Conservation (phyloP, 202 grass and related monocot species). For the Panicum hallii region DNA sequence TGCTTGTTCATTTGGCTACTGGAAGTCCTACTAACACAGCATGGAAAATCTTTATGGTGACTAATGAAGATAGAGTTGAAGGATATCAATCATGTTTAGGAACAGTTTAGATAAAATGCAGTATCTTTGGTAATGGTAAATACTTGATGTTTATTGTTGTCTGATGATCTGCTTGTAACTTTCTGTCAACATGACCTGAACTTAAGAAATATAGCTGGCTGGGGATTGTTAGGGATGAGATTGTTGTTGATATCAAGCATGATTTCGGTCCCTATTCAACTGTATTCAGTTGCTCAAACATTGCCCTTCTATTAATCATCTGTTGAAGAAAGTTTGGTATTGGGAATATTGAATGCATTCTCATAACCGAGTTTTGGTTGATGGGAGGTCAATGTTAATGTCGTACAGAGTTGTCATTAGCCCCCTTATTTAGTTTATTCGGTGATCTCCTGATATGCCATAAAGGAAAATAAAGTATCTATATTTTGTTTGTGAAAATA, state of each 20-base stretch:
- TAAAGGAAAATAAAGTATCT: not conserved
- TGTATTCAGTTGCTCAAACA: not conserved
- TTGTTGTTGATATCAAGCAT: not conserved
- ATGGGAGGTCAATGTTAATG: not conserved
- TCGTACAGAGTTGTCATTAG: not conserved
- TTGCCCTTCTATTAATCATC: not conserved
- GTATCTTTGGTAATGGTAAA: not conserved
- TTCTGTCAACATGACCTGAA: not conserved
- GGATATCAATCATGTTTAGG: not conserved
- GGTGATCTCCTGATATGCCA: not conserved
- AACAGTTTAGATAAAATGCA: not conserved
- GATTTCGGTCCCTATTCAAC: not conserved
- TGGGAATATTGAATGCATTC: not conserved
- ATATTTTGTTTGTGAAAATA: not conserved
- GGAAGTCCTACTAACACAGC: not conserved
- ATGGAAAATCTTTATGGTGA: slow-evolving; percentile 7
- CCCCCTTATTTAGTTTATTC: not conserved
- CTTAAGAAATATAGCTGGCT: not conserved
- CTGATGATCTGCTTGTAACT: not conserved
- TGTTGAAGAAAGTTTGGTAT: not conserved
- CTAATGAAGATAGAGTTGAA: slow-evolving; percentile 27
- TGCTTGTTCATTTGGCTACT: slow-evolving; percentile 21
- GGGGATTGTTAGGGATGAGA: not conserved
- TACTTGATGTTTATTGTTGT: not conserved
- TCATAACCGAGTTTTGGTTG: not conserved